A percentile compares a stretch with the other conserved stretches of the same genome.
These are phyloP conservation scores for Ophiostoma sp. DNA, from an alignment of 2,329 filamentous ascomycete species.

Conservation along the genomic window DNA sequence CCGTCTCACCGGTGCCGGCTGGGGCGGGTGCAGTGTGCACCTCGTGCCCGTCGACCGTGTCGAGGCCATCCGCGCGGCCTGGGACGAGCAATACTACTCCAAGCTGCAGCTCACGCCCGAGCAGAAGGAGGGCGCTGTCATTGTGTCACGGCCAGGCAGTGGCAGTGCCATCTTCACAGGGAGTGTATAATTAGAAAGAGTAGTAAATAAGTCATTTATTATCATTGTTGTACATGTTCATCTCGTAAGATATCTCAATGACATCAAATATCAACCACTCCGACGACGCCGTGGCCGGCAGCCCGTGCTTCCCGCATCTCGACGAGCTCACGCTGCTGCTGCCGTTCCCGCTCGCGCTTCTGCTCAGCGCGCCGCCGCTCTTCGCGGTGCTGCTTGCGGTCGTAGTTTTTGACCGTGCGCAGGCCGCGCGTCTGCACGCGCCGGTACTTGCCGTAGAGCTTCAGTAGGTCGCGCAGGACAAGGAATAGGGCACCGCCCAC, in stretches of 20 bases:
- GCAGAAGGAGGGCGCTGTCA: conserved; percentile 71
- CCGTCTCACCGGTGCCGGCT: conserved; percentile 85
- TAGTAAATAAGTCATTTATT: too few species aligned
- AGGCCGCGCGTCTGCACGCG: conserved; percentile 52
- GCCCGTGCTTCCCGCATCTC: background rate
- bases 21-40: conserved; percentile 95
- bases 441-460: conserved; percentile 59
- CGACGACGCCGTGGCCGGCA: background rate
- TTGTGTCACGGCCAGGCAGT: conserved; percentile 80
- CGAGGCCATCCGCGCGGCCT: conserved; percentile 66
- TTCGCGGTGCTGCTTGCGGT: conserved; percentile 26
- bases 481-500: conserved; percentile 85
- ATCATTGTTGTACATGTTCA: too few species aligned
- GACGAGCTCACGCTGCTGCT: background rate
- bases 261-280: background rate
- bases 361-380: background rate
- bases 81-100: conserved; percentile 76
- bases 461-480: conserved; percentile 65
- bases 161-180: conserved; percentile 56
- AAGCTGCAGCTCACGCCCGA: conserved; percentile 61
- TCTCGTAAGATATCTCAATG: background rate
- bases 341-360: background rate
- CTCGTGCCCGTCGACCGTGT: conserved; percentile 81
- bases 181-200: background rate
- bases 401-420: conserved; percentile 49